These are phyloP conservation scores for Nematocida ironsii DNA, from an alignment of 371 early-diverging fungal species.

Conservation along the genomic window DNA sequence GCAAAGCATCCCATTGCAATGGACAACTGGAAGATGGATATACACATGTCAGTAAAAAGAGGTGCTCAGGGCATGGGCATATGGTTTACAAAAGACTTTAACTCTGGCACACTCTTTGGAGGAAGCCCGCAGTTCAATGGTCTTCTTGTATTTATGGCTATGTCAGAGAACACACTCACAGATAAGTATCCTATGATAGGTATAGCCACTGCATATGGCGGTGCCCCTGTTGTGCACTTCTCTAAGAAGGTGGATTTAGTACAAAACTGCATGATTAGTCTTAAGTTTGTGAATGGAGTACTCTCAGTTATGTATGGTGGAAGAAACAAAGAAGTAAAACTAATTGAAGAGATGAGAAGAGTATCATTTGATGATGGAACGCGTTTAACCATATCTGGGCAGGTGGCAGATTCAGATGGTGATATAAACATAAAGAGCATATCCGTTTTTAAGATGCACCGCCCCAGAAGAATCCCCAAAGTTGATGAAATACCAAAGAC, in stretches of 20 bases:
- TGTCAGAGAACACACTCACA: not conserved
- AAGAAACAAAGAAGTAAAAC: not conserved
- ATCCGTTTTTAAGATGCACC: not conserved
- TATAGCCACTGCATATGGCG: conserved; percentile 5
- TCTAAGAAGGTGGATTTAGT: not conserved
- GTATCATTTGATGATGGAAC: conserved; percentile 1
- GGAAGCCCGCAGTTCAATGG: conserved; percentile 10
- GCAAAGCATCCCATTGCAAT: not conserved
- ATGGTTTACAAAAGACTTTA: conserved; percentile 18
- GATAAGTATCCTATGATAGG: not conserved
- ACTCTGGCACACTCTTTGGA: conserved; percentile 24
- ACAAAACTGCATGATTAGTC: not conserved
- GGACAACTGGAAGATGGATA: conserved; percentile 27
- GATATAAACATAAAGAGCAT: conserved; percentile 3
- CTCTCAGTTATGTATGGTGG: conserved; percentile 2
- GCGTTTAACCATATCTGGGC: not conserved
- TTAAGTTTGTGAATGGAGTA: not conserved
- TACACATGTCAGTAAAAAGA: not conserved
- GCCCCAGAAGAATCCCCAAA: not conserved
- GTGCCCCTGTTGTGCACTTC: conserved; percentile 1
- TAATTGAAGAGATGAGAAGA: not conserved
- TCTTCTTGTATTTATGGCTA: conserved; percentile 3
- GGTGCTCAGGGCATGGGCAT: conserved; percentile 19
- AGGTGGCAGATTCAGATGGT: not conserved
- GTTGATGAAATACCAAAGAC: conserved; percentile 25